Conservation (phyloP, 2,329 filamentous ascomycete species). For the Fusarium staphyleae region DNA sequence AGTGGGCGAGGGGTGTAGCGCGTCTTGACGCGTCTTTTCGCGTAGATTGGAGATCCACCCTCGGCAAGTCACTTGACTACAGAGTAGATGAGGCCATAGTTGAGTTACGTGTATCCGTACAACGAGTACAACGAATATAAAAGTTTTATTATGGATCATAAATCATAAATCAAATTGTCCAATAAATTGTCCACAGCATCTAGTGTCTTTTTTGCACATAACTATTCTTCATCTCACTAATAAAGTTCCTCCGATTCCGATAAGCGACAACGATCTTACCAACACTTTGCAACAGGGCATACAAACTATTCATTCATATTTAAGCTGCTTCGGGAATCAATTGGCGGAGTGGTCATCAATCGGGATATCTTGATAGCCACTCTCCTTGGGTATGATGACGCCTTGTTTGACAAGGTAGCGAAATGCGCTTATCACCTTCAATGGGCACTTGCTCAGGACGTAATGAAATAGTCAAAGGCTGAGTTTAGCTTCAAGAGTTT, state of each 20-base stretch:
- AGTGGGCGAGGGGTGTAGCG: conserved; percentile 27
- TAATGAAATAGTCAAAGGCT: conserved; percentile 46
- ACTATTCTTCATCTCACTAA: too few species aligned
- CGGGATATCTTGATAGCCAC: conserved; percentile 48
- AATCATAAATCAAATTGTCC: too few species aligned
- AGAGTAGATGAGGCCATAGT: too few species aligned
- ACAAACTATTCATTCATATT: conserved; percentile 41
- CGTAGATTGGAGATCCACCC: conserved; percentile 31
- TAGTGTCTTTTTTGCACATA: too few species aligned
- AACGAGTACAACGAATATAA: too few species aligned
- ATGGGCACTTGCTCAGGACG: conserved; percentile 46
- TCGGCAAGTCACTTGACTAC: too few species aligned
- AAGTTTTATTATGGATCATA: too few species aligned
- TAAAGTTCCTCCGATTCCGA: too few species aligned
- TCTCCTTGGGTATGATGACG: conserved; percentile 39
- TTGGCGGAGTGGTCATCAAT: conserved; percentile 45
- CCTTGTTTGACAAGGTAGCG: conserved; percentile 43
- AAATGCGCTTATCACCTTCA: conserved; percentile 46
- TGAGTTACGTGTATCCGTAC: too few species aligned
- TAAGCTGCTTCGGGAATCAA: conserved; percentile 39
- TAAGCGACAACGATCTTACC: too few species aligned
- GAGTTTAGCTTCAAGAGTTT: conserved; percentile 45
- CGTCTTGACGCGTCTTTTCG: conserved; percentile 36
- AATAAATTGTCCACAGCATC: too few species aligned
- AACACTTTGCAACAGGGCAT: too few species aligned